phyloP scores from a whole-genome alignment of 2,329 filamentous ascomycete genomes.

The Grosmannia serpens region DNA sequence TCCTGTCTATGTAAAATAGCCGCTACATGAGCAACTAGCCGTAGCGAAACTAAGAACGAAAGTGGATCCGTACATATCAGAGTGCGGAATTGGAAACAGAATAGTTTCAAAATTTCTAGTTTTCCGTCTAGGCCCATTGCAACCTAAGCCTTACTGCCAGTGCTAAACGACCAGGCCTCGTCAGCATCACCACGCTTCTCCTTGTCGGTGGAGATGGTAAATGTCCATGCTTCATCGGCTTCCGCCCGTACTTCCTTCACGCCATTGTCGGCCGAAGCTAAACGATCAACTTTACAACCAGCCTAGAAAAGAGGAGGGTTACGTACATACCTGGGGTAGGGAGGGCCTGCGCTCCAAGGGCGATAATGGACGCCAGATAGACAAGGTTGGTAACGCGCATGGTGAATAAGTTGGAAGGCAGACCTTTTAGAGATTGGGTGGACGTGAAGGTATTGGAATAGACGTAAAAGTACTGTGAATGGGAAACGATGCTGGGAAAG shows the following conservation, averaged over 20 bases:
- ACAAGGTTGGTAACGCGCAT: neutral
- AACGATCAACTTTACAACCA: neutral
- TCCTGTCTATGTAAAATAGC: too few relatives aligned
- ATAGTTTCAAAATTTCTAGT: too few relatives aligned
- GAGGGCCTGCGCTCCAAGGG: neutral
- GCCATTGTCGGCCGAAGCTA: neutral
- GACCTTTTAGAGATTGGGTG: neutral
- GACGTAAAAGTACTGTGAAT: too few relatives aligned
- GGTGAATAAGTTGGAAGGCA: neutral
- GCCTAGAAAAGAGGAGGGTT: too few relatives aligned
- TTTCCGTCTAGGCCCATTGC: too few relatives aligned
- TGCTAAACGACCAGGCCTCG: neutral
- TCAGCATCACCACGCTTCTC: neutral
- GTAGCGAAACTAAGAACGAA: too few relatives aligned
- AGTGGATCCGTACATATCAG: too few relatives aligned
- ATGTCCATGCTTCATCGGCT: neutral
- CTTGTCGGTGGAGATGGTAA: neutral
- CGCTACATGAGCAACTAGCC: too few relatives aligned
- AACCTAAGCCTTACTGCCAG: too few relatives aligned
- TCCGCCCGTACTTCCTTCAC: neutral
- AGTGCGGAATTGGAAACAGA: too few relatives aligned
- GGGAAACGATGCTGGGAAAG: too few relatives aligned
- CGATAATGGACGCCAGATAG: neutral
- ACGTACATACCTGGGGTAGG: neutral
- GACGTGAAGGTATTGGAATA: too few relatives aligned